phyloP scores from a whole-genome alignment of 192 early-diverging fungal genomes.

The Endogone sp. region DNA sequence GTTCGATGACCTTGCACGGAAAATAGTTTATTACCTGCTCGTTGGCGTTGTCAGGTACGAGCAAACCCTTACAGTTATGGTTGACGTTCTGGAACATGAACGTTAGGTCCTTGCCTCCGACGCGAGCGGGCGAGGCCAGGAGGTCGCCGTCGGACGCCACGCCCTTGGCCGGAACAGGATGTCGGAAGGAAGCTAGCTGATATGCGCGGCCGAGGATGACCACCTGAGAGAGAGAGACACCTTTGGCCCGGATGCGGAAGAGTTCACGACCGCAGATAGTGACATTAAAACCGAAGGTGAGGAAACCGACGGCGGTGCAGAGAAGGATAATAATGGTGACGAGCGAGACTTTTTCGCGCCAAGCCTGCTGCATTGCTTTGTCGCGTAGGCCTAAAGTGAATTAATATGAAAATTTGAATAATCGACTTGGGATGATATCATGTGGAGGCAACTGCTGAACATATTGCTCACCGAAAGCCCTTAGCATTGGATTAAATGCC shows the following conservation, averaged over 20 bases:
- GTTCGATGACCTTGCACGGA: conserved; percentile 58
- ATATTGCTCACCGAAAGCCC: conserved; percentile 41
- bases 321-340: conserved; percentile 76
- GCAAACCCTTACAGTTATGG: conserved; percentile 56
- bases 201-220: conserved; percentile 63
- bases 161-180: conserved; percentile 26
- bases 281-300: conserved; percentile 81
- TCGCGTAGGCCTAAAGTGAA: conserved; percentile 20
- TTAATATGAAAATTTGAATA: background rate
- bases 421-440: background rate
- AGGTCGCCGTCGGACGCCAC: conserved; percentile 48
- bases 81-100: conserved; percentile 80
- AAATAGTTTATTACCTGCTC: conserved; percentile 56
- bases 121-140: conserved; percentile 46
- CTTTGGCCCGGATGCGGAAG: conserved; percentile 39
- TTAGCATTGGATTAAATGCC: conserved; percentile 57
- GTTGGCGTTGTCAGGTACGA: conserved; percentile 32
- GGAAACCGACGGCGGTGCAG: conserved; percentile 70
- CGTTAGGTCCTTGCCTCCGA: conserved; percentile 66
- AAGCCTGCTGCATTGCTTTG: conserved; percentile 65
- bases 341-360: conserved; percentile 89
- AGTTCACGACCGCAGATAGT: conserved; percentile 52
- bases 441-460: background rate
- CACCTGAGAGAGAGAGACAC: conserved; percentile 47
- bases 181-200: conserved; percentile 55